Evolutionary conservation across 2,329 filamentous ascomycete genomes (phyloP), one percentile per base, ranked within the genome.

Genomic region (Botrytis deweyae): DNA sequence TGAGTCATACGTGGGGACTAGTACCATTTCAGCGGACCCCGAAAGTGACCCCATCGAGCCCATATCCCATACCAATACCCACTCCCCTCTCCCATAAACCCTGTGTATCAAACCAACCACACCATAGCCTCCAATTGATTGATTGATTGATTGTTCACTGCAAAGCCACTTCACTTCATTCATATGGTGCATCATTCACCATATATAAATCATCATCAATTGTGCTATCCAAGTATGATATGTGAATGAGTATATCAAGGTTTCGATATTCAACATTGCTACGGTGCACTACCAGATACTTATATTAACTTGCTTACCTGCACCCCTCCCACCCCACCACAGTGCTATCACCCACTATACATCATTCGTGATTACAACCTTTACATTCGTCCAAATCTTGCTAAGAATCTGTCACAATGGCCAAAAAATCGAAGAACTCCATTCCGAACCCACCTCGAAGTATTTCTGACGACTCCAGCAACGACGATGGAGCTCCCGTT

Each of bases 401-500:
- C n/a, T 58, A 33, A n/a, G 66, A 68, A 12, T 68, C 36, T 14
- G 25, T 38, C 40, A 58, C 36, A 33, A 68, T 68, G 66, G 65
- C 65, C 65, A 22, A 42, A 55, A 58, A 55, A 42, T 16, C 22
- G 12, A 68, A 68, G 49, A 58, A 25, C 44, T 10, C 49, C 4
- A 70, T 70, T 38, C 20, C 40, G 4, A 70, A 36, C 40, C 55
- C 68, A 70, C 40, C 42, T 22, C 68, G 9, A 64, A 62, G 40
- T 38, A 29, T 44, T 36, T 62, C 55, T 22, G 55, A 70, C 25
- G 25, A 33, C 33, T 70, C 68, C 18, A 20, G 9, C 55, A 38
- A 68, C 29, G 55, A 63, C 10, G 55, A 70, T 70, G 68, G 68
- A 46, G 68, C 58, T 44, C 55, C n/a, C 18, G 25, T 70, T 63